A percentile compares a stretch with the other conserved stretches of the same genome.
These are phyloP conservation scores for Phyllosticta citrichinensis DNA, from an alignment of 2,329 filamentous ascomycete genomes.

Conservation along the genomic window DNA sequence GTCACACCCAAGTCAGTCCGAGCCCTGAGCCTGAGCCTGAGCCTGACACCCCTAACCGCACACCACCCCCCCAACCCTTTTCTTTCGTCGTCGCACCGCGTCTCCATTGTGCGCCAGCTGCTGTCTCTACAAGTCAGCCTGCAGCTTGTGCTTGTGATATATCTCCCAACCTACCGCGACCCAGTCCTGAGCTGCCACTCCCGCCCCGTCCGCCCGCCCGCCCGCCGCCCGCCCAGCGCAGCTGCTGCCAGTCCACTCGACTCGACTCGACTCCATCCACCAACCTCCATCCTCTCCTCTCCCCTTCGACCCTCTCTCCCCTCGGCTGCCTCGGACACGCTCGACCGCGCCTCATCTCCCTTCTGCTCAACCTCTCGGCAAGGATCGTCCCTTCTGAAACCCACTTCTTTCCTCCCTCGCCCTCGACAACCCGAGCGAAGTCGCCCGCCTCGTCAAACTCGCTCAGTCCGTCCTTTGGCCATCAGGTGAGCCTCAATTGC, in stretches of 20 bases:
- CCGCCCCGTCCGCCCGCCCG: not conserved
- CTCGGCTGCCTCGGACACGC: constrained; percentile 6
- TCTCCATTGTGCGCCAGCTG: not conserved
- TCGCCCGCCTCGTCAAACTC: constrained; percentile 7
- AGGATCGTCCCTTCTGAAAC: constrained; percentile 8
- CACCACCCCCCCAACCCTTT: not conserved
- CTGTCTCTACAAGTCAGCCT: not conserved
- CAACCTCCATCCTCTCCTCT: constrained; percentile 1
- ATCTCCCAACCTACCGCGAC: not conserved
- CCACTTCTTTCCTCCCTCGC: constrained; percentile 2
- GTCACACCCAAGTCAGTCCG: not conserved
- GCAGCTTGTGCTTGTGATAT: not conserved
- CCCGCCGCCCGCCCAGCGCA: constrained; percentile 1
- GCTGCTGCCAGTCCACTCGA: not conserved
- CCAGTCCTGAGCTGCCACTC: constrained; percentile 1
- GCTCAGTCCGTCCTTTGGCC: constrained; percentile 11
- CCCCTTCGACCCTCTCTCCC: constrained; percentile 1
- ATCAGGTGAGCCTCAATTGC: constrained; percentile 19
- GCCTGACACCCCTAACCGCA: not conserved
- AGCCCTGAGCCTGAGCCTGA: not conserved
- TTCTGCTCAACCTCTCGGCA: constrained; percentile 8
- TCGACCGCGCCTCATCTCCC: constrained; percentile 10
- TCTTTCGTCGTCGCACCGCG: constrained; percentile 10
- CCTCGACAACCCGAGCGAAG: constrained; percentile 2
- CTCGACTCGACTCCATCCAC: not conserved